Evolutionary conservation across 805 yeast species (phyloP).

Genomic region (Hanseniaspora lindneri): DNA sequence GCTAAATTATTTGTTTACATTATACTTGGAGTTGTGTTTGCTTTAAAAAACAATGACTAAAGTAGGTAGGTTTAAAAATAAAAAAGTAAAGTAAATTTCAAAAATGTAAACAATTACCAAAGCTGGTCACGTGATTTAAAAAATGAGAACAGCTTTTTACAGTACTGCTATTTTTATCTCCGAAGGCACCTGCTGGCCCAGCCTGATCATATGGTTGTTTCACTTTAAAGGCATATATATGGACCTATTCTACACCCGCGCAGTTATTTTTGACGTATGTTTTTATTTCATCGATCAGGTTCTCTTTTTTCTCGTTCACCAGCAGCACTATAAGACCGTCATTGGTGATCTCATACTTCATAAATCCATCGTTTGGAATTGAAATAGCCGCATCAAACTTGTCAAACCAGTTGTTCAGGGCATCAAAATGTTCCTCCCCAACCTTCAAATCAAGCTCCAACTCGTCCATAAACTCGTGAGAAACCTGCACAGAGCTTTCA

Average conservation of each 20-base stretch:
- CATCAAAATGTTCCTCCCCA: slow-evolving; percentile 25
- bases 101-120: too few species aligned
- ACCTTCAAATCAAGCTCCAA: slow-evolving; percentile 25
- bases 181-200: too few species aligned
- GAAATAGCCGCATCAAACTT: slow-evolving; percentile 29
- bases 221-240: too few species aligned
- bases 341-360: slow-evolving; percentile 30
- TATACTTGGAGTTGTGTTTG: too few species aligned
- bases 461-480: slow-evolving; percentile 30
- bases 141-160: too few species aligned
- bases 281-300: slow-evolving; percentile 23
- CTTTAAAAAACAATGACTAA: too few species aligned
- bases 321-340: slow-evolving; percentile 29
- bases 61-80: too few species aligned
- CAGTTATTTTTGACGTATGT: slow-evolving; percentile 22
- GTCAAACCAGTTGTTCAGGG: slow-evolving; percentile 29
- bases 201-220: too few species aligned
- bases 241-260: background rate
- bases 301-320: slow-evolving; percentile 23
- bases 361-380: slow-evolving; percentile 31
- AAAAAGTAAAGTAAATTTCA: too few species aligned
- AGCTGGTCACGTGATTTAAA: too few species aligned
- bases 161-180: too few species aligned
- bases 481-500: slow-evolving; percentile 18
- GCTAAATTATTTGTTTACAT: too few species aligned